phyloP scores from a whole-genome alignment of 2,329 filamentous ascomycete genomes.

The Clonostachys byssicola region DNA sequence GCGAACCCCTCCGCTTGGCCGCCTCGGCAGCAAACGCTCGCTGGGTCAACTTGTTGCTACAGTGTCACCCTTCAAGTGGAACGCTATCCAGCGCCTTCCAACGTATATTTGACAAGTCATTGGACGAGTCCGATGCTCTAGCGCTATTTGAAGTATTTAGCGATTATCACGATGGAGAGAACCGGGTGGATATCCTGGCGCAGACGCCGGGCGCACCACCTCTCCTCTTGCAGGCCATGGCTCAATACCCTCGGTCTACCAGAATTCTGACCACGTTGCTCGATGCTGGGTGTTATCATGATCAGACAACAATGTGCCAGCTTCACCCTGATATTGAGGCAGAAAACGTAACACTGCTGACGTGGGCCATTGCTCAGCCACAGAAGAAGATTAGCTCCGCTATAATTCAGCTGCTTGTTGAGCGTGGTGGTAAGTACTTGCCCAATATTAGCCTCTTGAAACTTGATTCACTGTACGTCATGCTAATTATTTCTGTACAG shows the following conservation, averaged over 20 bases:
- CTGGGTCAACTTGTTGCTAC: constrained; percentile 45
- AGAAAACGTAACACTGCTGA: constrained; percentile 52
- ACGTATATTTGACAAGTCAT: constrained; percentile 46
- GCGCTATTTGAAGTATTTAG: constrained; percentile 47
- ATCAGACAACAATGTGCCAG: constrained; percentile 39
- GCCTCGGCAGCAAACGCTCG: constrained; percentile 44
- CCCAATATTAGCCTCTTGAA: constrained; percentile 1
- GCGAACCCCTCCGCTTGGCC: constrained; percentile 49
- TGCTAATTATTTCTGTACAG: constrained; percentile 17
- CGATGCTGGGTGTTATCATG: constrained; percentile 55
- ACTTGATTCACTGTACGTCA: constrained; percentile 5
- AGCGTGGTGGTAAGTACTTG: constrained; percentile 26
- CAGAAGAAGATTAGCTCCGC: constrained; percentile 58
- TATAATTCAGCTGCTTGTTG: constrained; percentile 53
- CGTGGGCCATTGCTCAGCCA: constrained; percentile 59
- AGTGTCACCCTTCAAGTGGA: constrained; percentile 41
- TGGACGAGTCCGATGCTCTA: constrained; percentile 44
- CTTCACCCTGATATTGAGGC: constrained; percentile 41
- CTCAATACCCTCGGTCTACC: constrained; percentile 49
- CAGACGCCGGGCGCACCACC: constrained; percentile 35
- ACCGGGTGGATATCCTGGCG: constrained; percentile 45
- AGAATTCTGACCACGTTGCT: constrained; percentile 48
- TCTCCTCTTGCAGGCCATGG: constrained; percentile 47
- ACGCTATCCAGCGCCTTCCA: constrained; percentile 51
- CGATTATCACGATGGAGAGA: constrained; percentile 41